Conservation (phyloP, 768 basidiomycete genomes). For the Galerina sulciceps region DNA sequence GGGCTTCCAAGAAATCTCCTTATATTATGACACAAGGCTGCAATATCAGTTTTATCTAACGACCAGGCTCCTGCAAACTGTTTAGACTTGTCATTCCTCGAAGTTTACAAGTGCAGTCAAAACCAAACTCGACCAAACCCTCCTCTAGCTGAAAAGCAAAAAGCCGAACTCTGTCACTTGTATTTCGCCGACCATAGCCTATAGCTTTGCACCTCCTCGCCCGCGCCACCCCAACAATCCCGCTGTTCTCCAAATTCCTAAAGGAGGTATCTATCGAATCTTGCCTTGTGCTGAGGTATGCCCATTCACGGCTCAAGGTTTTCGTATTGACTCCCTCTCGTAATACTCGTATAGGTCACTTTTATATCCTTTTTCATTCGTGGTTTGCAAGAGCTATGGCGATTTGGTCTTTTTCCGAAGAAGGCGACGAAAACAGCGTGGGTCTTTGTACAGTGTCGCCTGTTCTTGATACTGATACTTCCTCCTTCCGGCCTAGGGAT, state of each 20-base stretch:
- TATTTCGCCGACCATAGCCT: too few species aligned
- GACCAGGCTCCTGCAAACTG: too few species aligned
- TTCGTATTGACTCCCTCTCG: neutral
- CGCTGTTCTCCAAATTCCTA: neutral
- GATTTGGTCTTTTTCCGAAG: slow-evolving; percentile 1
- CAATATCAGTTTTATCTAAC: too few species aligned
- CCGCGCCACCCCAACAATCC: too few species aligned
- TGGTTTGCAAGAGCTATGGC: neutral
- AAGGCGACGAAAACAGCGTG: slow-evolving; percentile 3
- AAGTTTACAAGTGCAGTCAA: too few species aligned
- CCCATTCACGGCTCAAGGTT: neutral
- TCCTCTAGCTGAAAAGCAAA: neutral
- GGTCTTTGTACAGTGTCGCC: neutral
- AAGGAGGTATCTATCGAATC: too few species aligned
- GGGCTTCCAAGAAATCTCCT: neutral
- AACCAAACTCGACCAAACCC: slow-evolving; percentile 2
- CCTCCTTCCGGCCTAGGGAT: neutral
- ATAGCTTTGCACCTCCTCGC: too few species aligned
- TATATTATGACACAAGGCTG: neutral
- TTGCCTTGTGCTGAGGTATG: neutral
- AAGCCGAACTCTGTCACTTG: too few species aligned
- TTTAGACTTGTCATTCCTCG: too few species aligned
- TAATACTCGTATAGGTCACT: too few species aligned
- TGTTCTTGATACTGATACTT: neutral
- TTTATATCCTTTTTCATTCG: neutral